Conservation (phyloP, 108 stramenopile genomes). For the Pseudonitzschia pungens region DNA sequence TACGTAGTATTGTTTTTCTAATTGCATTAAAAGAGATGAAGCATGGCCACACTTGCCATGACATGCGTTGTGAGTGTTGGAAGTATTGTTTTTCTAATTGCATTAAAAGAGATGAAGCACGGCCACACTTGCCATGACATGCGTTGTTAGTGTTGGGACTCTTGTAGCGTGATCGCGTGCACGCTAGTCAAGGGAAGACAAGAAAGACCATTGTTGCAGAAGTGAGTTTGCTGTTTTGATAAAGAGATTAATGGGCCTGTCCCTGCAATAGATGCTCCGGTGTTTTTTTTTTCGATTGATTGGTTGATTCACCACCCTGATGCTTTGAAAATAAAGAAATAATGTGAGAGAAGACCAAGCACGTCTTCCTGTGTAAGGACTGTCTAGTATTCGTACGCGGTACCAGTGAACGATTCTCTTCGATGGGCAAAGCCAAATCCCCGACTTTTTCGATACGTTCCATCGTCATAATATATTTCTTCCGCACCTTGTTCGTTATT, state of each 20-base stretch:
- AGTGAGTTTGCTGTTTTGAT: neutral
- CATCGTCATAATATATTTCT: neutral
- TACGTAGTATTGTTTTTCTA: too few species aligned
- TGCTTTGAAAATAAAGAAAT: neutral
- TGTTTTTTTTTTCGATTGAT: neutral
- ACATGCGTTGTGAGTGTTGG: too few species aligned
- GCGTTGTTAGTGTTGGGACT: neutral
- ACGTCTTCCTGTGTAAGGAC: neutral
- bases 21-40: too few species aligned
- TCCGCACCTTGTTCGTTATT: neutral
- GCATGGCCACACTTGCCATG: too few species aligned
- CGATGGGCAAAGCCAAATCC: conserved; percentile 13
- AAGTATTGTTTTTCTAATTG: too few species aligned
- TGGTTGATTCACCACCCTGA: neutral
- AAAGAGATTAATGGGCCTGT: neutral
- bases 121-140: too few species aligned
- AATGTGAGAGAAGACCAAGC: neutral
- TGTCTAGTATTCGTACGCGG: neutral
- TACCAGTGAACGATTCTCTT: conserved; percentile 4
- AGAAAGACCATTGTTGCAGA: neutral
- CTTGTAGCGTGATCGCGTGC: neutral
- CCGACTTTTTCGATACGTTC: conserved; percentile 12
- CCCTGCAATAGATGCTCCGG: neutral
- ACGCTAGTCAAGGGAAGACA: neutral
- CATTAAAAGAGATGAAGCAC: too few species aligned